phyloP scores from a whole-genome alignment of 75 land plant genomes.

The Chamaecyparis obtusa region DNA sequence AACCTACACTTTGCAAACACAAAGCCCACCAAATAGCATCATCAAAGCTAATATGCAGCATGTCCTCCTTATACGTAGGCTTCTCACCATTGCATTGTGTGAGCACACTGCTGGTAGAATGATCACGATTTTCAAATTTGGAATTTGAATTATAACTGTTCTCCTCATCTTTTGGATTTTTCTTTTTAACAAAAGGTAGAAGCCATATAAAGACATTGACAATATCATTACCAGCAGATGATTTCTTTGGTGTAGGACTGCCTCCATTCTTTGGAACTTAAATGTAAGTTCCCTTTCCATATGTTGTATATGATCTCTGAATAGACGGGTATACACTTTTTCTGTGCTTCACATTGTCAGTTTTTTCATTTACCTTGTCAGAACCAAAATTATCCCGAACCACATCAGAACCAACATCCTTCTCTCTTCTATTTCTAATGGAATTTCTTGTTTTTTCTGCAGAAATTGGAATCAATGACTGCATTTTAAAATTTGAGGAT shows the following conservation, averaged over 20 bases:
- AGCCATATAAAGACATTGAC: slow-evolving; percentile 27
- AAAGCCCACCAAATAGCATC: too few species aligned
- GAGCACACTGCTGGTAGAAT: slow-evolving; percentile 23
- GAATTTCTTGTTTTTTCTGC: slow-evolving; percentile 20
- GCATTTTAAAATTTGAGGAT: slow-evolving; percentile 10
- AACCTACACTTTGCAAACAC: too few species aligned
- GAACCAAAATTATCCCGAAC: slow-evolving; percentile 12
- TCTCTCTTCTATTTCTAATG: slow-evolving; percentile 2
- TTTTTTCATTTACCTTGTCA: background rate
- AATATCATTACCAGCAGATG: slow-evolving; percentile 23
- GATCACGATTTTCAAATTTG: slow-evolving; percentile 12
- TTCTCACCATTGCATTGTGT: too few species aligned
- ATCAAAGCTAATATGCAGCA: too few species aligned
- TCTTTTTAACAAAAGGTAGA: slow-evolving; percentile 32
- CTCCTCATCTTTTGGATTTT: background rate
- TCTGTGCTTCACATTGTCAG: slow-evolving; percentile 9
- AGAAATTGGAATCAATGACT: slow-evolving; percentile 30
- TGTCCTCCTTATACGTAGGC: too few species aligned
- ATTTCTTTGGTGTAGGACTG: background rate
- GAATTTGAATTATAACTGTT: slow-evolving; percentile 8
- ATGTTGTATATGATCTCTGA: slow-evolving; percentile 22
- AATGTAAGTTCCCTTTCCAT: background rate
- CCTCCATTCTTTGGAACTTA: background rate
- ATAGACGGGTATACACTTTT: slow-evolving; percentile 13
- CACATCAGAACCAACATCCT: slow-evolving; percentile 1